These are phyloP conservation scores for Limnanthes douglasii DNA, from an alignment of 345 rosid genomes.

Conservation along the genomic window DNA sequence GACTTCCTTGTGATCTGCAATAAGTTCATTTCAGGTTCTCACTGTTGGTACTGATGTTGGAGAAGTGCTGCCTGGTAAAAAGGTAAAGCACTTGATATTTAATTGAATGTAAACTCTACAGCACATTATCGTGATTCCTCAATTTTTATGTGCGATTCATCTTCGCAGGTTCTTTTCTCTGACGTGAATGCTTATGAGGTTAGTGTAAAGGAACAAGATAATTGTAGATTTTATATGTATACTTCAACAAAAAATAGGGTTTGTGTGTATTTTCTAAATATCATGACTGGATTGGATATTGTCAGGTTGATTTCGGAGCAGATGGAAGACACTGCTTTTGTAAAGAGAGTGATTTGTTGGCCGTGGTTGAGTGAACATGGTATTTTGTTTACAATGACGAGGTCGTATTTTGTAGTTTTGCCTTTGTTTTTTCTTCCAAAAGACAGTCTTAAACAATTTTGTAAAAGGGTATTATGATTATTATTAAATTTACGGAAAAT, in stretches of 20 bases:
- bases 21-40: conserved; percentile 48
- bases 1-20: too few relatives aligned
- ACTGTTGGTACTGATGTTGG: conserved; percentile 65
- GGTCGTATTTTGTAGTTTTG: not conserved
- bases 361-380: conserved; percentile 47
- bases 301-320: conserved; percentile 65
- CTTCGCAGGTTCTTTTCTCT: conserved; percentile 70
- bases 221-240: not conserved
- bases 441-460: too few relatives aligned
- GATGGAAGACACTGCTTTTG: conserved; percentile 63
- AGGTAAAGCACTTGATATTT: conserved; percentile 24
- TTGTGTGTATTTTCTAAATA: not conserved
- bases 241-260: not conserved
- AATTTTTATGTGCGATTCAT: conserved; percentile 1
- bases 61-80: conserved; percentile 56
- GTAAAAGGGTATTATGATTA: too few relatives aligned
- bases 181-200: conserved; percentile 86
- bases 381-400: not conserved
- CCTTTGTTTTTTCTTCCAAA: too few relatives aligned
- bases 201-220: not conserved
- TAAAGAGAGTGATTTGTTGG: conserved; percentile 72
- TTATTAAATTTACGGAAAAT: too few relatives aligned
- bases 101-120: not conserved
- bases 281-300: conserved; percentile 1
- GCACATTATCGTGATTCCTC: too few relatives aligned